Conservation (phyloP, 1,284 basidiomycete genomes). For the Sanguinoderma infundibulare region DNA sequence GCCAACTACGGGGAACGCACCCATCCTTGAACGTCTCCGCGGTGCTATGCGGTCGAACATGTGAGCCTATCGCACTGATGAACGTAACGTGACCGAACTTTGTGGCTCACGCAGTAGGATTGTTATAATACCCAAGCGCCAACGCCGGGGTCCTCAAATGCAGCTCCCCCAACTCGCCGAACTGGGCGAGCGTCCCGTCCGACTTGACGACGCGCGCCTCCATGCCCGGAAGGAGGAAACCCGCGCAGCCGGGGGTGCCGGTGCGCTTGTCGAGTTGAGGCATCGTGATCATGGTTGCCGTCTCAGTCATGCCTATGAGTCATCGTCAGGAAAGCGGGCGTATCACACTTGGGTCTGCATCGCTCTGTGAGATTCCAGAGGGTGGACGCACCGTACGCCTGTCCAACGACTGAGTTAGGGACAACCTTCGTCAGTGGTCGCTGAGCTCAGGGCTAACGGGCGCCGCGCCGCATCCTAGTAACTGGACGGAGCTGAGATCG, state of each 20-base stretch:
- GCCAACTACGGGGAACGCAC: constrained; percentile 20
- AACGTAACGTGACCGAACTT: background rate
- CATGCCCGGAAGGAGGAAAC: constrained; percentile 43
- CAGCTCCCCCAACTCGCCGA: constrained; percentile 47
- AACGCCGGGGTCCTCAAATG: constrained; percentile 45
- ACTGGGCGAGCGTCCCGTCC: constrained; percentile 44
- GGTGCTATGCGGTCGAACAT: constrained; percentile 1
- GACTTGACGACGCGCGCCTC: constrained; percentile 42
- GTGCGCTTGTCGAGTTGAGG: constrained; percentile 28
- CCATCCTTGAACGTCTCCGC: constrained; percentile 43
- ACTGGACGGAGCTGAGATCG: constrained; percentile 58
- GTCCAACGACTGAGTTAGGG: constrained; percentile 59
- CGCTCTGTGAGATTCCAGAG: background rate
- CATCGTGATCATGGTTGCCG: constrained; percentile 50
- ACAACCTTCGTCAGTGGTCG: constrained; percentile 56
- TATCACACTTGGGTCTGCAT: too few relatives aligned
- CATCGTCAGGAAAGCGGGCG: too few relatives aligned
- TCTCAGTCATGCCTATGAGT: constrained; percentile 46
- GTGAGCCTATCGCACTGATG: too few relatives aligned
- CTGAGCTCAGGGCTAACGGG: constrained; percentile 68
- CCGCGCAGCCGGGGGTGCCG: constrained; percentile 40
- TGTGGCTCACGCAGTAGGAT: constrained; percentile 53
- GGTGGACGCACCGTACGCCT: constrained; percentile 54
- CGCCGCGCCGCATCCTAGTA: constrained; percentile 67
- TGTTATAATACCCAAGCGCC: constrained; percentile 47